Base-by-base conservation (phyloP, 2,329 filamentous ascomycete species). In the Fonsecaea pugnacius region DNA sequence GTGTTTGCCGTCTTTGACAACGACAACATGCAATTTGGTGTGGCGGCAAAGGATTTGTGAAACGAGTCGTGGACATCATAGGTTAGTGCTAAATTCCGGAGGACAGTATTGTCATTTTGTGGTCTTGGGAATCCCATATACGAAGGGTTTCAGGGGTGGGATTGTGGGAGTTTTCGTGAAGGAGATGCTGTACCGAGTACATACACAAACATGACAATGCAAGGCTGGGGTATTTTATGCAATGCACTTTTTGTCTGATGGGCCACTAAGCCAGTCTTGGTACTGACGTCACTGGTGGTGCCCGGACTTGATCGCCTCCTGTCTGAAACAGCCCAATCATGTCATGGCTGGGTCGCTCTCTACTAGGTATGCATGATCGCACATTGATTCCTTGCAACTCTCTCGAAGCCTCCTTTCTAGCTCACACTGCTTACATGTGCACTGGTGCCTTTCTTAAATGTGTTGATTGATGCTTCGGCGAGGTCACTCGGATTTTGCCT, bases 1-100 rank as follows among this genome's bases (percentile, higher is more conserved):
- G 81, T 90, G 67, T 92, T 90, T 73, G 87, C 89, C 33, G 86
- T 91, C 54, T 92, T 91, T 75, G 89, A 92, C 73, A 69, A 57
- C 40, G 69, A 66, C 58, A 68, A 68, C 57, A 35, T 59, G 46
- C 68, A 67, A 50, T 61, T 71, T 53, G 70, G 70, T 21, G 62
- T 68, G 52, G 70, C 70, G 7, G 14, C 64, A 4, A 71, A 71
- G 57, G 35, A 52, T 27, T 55, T 67, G 36, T 70, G 38, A 60
- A 66, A 60, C 7, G 32, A 32, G 51, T 33, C 24, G 14, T 27
- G n/a, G 51, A 53, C 8, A 4, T n/a, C 16, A 7, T 6, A 9
- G 38, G 4, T 18, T 18, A n/a, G 38, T 48, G 18, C 16, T 16
- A 27, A 18, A 14, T 9, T 48, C 21, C 21, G 9, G 43, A 48